Conservation (phyloP, 2,329 filamentous ascomycete genomes). For the Claviceps monticola region DNA sequence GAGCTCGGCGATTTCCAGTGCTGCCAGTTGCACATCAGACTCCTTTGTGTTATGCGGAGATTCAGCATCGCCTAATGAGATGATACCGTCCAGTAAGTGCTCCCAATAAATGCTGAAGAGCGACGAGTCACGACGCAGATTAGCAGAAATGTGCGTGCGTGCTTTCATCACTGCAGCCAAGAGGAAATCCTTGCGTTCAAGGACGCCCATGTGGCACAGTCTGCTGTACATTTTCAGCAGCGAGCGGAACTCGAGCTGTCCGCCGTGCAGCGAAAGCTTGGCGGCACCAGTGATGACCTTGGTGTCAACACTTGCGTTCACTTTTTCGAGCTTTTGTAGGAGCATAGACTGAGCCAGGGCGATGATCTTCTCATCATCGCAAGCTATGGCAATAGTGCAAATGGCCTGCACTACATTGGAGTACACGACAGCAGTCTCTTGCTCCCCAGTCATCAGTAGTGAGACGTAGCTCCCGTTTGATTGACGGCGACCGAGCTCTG, state of each 20-base stretch:
- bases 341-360: conserved; percentile 91
- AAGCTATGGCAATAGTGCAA: conserved; percentile 71
- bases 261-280: conserved; percentile 60
- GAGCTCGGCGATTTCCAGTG: conserved; percentile 76
- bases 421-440: conserved; percentile 65
- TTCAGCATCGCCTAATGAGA: conserved; percentile 79
- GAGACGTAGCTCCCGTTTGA: conserved; percentile 68
- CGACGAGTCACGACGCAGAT: conserved; percentile 52
- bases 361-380: conserved; percentile 80
- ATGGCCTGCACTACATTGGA: conserved; percentile 90
- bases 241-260: conserved; percentile 69
- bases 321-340: conserved; percentile 83
- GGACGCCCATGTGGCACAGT: conserved; percentile 58
- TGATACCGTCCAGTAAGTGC: conserved; percentile 71
- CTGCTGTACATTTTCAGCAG: conserved; percentile 73
- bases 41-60: conserved; percentile 60
- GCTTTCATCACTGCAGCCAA: conserved; percentile 66
- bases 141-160: conserved; percentile 62
- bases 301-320: conserved; percentile 66
- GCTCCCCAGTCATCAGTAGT: conserved; percentile 57
- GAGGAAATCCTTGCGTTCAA: conserved; percentile 52
- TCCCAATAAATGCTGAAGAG: conserved; percentile 74
- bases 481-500: conserved; percentile 40
- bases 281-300: conserved; percentile 77
- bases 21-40: conserved; percentile 67